Evolutionary conservation across 192 early-diverging fungal genomes (phyloP).

Genomic region (Phycomyces blakesleeanus): DNA sequence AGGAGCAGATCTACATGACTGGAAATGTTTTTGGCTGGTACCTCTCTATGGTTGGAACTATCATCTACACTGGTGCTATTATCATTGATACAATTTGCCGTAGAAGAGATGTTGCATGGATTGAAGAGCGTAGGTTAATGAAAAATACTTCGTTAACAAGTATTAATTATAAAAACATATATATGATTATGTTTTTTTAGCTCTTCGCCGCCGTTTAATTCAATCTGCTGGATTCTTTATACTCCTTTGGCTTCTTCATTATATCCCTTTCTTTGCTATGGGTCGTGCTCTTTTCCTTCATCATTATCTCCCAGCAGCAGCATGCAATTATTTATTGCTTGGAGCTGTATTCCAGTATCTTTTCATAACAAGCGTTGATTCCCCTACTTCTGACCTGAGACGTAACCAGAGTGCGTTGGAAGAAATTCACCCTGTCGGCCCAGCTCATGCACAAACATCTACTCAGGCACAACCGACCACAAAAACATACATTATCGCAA

Average conservation of each 20-base stretch:
- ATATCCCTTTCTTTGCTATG: constrained; percentile 89
- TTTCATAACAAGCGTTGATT: constrained; percentile 52
- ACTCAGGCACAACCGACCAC: constrained; percentile 24
- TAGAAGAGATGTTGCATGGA: constrained; percentile 63
- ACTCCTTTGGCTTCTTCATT: constrained; percentile 82
- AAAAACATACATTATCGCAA: constrained; percentile 34
- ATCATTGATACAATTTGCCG: constrained; percentile 61
- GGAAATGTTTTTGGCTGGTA: constrained; percentile 92
- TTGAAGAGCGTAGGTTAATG: constrained; percentile 41
- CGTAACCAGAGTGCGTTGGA: constrained; percentile 28
- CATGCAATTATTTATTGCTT: constrained; percentile 73
- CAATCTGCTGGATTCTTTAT: constrained; percentile 78
- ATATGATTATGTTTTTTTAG: constrained; percentile 28
- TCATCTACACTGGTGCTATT: constrained; percentile 52
- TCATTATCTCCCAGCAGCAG: constrained; percentile 87
- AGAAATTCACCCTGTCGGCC: constrained; percentile 9
- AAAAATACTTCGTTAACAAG: neutral
- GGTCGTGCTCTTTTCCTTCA: constrained; percentile 89
- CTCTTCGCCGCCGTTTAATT: constrained; percentile 47
- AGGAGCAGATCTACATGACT: constrained; percentile 82
- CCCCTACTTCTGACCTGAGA: constrained; percentile 35
- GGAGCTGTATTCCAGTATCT: constrained; percentile 74
- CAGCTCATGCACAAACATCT: constrained; percentile 21
- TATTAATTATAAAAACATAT: too few relatives aligned
- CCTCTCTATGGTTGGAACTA: constrained; percentile 54